Conservation (phyloP, 192 early-diverging fungal genomes). For the Coemansia sp. region DNA sequence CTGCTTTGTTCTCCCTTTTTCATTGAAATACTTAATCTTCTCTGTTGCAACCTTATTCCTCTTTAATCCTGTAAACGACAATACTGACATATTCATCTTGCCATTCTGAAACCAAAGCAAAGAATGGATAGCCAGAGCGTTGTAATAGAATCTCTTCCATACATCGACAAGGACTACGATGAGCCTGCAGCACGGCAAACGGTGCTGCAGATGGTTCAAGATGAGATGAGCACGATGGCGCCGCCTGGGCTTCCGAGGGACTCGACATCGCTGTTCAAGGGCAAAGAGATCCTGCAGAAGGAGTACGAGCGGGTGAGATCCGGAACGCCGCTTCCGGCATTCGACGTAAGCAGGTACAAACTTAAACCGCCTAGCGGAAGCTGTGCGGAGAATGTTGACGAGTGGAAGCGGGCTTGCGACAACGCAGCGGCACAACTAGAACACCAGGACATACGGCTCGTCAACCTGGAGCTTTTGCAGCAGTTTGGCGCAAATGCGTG, state of each 20-base stretch:
- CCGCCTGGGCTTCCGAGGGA: slow-evolving; percentile 33
- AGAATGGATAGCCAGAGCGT: background rate
- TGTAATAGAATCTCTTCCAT: slow-evolving; percentile 35
- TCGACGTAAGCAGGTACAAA: slow-evolving; percentile 45
- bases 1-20: too few relatives aligned
- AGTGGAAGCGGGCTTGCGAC: slow-evolving; percentile 31
- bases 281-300: slow-evolving; percentile 33
- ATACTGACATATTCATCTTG: background rate
- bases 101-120: background rate
- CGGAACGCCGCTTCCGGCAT: slow-evolving; percentile 23
- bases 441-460: slow-evolving; percentile 39
- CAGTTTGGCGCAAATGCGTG: slow-evolving; percentile 50
- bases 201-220: slow-evolving; percentile 32
- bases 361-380: slow-evolving; percentile 22
- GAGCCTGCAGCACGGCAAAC: slow-evolving; percentile 25
- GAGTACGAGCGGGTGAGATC: slow-evolving; percentile 48
- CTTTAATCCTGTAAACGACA: background rate
- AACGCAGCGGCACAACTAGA: slow-evolving; percentile 53
- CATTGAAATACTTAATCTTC: background rate
- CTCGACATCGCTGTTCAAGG: slow-evolving; percentile 29
- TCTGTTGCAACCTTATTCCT: background rate
- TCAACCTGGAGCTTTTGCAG: slow-evolving; percentile 51
- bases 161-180: slow-evolving; percentile 53
- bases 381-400: slow-evolving; percentile 4
- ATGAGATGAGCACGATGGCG: slow-evolving; percentile 40